Evolutionary conservation across 495 filamentous ascomycete species (phyloP).

Genomic region (Aspergillus diversus): DNA sequence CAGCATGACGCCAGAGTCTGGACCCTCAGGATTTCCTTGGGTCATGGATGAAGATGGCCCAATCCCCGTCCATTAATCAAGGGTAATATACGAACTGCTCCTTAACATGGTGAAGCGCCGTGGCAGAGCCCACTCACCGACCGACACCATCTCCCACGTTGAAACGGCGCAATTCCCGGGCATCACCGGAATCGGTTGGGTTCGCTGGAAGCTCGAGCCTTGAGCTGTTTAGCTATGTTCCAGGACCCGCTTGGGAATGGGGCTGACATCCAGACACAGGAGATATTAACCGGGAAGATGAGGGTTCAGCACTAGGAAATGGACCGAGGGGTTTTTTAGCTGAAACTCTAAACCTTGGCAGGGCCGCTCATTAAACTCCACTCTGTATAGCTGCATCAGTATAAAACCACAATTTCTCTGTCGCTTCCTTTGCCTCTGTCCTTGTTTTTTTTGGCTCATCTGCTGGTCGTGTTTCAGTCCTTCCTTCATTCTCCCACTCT

Average conservation of each 20-base stretch:
- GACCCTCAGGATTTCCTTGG: not conserved
- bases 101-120: not conserved
- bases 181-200: not conserved
- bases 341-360: not conserved
- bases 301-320: not conserved
- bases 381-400: slow-evolving; percentile 2
- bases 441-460: not conserved
- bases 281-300: not conserved
- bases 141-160: not conserved
- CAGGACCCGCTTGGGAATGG: not conserved
- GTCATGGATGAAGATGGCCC: not conserved
- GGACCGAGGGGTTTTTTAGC: not conserved
- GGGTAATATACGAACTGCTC: slow-evolving; percentile 7
- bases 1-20: not conserved
- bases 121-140: not conserved
- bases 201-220: not conserved
- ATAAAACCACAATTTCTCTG: not conserved
- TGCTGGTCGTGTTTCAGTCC: not conserved
- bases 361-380: slow-evolving; percentile 9
- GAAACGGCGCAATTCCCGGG: not conserved
- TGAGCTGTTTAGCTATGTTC: not conserved
- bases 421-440: not conserved
- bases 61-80: not conserved
- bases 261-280: not conserved
- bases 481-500: not conserved